A percentile compares a stretch with the other conserved stretches of the same genome.
These are phyloP conservation scores for Aspergillus spinulosporus DNA, from an alignment of 2,329 filamentous ascomycete genomes.

Conservation along the genomic window DNA sequence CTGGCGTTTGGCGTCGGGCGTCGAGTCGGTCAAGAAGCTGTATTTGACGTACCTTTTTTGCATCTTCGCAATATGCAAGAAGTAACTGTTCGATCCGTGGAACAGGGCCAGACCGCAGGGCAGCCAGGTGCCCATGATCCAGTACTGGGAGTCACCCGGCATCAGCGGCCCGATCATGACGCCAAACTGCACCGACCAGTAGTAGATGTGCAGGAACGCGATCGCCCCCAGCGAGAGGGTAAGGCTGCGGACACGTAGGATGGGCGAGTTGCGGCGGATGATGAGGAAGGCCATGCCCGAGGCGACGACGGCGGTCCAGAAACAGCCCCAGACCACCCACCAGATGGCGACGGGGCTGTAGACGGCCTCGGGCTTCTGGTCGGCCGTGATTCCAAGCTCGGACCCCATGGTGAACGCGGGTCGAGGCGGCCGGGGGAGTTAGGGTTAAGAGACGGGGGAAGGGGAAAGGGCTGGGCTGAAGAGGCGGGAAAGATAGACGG, in stretches of 20 bases:
- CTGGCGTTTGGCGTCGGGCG: conserved; percentile 10
- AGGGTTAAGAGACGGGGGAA: too few species aligned
- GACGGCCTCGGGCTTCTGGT: conserved; percentile 26
- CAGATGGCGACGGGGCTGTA: conserved; percentile 30
- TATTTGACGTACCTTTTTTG: conserved; percentile 50
- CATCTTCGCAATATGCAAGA: conserved; percentile 58
- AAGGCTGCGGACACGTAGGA: conserved; percentile 42
- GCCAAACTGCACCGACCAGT: conserved; percentile 36
- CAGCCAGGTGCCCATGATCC: conserved; percentile 67
- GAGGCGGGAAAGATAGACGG: too few species aligned
- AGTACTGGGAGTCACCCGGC: conserved; percentile 60
- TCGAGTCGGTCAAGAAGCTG: conserved; percentile 5
- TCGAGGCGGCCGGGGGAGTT: too few species aligned
- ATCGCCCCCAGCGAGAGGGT: conserved; percentile 38
- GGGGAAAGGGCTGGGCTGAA: not conserved
- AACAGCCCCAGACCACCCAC: conserved; percentile 30
- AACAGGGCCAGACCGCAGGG: conserved; percentile 67
- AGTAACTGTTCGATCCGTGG: conserved; percentile 63
- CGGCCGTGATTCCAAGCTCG: conserved; percentile 30
- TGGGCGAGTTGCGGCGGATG: conserved; percentile 34
- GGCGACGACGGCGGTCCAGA: conserved; percentile 37
- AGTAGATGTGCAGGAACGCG: conserved; percentile 42
- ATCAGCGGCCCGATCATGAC: conserved; percentile 38
- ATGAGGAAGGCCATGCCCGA: conserved; percentile 36
- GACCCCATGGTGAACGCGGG: conserved; percentile 28